Percentiles rank a stretch among this genome's conserved stretches.
phyloP scores from a whole-genome alignment of 129 eudicot genomes.

The Smallanthus sonchifolius region DNA sequence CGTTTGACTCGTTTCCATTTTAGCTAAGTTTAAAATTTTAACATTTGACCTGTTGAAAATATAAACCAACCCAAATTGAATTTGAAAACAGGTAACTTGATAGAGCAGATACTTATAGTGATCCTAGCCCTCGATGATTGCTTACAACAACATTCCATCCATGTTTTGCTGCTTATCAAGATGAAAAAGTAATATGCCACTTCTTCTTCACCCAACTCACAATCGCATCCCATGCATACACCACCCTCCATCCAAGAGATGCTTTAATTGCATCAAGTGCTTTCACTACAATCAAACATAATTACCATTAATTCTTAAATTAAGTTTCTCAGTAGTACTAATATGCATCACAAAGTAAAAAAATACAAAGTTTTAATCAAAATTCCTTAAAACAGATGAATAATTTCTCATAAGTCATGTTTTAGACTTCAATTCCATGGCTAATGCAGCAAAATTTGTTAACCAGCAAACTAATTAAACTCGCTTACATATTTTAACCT shows the following conservation, averaged over 20 bases:
- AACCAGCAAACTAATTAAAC: constrained; percentile 1
- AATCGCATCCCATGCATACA: constrained; percentile 83
- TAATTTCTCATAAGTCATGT: neutral
- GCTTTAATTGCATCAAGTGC: too few species aligned
- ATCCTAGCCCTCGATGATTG: too few species aligned
- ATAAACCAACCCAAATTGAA: too few species aligned
- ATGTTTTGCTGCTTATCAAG: too few species aligned
- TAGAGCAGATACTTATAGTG: too few species aligned
- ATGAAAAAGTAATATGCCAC: neutral
- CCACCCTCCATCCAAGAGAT: constrained; percentile 98
- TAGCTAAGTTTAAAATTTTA: too few species aligned
- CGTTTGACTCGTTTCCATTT: too few species aligned
- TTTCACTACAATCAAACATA: constrained; percentile 60
- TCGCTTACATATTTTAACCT: neutral
- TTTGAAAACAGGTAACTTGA: too few species aligned
- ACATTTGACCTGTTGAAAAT: too few species aligned
- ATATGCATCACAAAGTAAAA: neutral
- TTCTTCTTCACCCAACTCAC: constrained; percentile 82
- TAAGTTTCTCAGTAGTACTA: neutral
- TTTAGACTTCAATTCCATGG: constrained; percentile 9
- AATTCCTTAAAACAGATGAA: neutral
- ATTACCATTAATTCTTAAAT: neutral
- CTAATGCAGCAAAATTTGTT: neutral
- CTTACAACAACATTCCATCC: too few species aligned
- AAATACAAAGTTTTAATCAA: neutral